Evolutionary conservation across 208 protist genomes (phyloP), one percentile per base, ranked within the genome.

Genomic region (Acanthamoeba triangularis): DNA sequence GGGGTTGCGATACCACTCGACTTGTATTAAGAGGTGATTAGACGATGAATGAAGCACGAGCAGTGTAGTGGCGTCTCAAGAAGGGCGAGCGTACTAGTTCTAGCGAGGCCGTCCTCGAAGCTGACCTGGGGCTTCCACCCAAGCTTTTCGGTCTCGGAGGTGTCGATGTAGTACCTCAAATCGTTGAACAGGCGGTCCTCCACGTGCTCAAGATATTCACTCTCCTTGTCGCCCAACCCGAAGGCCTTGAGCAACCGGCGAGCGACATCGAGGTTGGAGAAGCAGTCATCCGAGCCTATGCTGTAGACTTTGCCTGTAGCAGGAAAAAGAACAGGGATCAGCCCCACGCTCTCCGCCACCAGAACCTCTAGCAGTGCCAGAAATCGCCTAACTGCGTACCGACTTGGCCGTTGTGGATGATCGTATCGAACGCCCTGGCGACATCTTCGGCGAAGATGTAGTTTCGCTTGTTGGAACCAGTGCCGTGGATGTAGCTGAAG

Each of bases 161-260:
- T 95, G 59, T 96, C 94, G 65, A 99, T 98, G 90, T 95, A 96
- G 97, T 99, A 99, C 30, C 98, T 95, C 82, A 95, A 76, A 84
- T 99, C 98, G 96, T 99, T 99, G 97, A 98, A 99, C 41, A 95
- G 93, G n/a, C 98, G 96, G 80, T 98, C 96, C 35, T 95, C 69
- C 11, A 98, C 97, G 65, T 67, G 80, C 41, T 82, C 35, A 25
- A 97, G 94, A 10, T 96, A 59, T 28, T 74, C 80, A 10, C 74
- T 91, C 35, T 80, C 96, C 41, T 96, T 67, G 54, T 84, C 63
- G 0, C 35, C 20, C 4, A 96, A 92, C 18, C 85, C 65, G 8
- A 97, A 87, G 37, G 96, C 88, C 16, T 96, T n/a, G n/a, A 98
- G 76, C 28, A 97, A 92, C 1, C 61, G 61, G 44, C 82, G 82